Evolutionary conservation across 352 stramenopile species (phyloP), one percentile per base, ranked within the genome.

Genomic region (Globisporangium lucens): DNA sequence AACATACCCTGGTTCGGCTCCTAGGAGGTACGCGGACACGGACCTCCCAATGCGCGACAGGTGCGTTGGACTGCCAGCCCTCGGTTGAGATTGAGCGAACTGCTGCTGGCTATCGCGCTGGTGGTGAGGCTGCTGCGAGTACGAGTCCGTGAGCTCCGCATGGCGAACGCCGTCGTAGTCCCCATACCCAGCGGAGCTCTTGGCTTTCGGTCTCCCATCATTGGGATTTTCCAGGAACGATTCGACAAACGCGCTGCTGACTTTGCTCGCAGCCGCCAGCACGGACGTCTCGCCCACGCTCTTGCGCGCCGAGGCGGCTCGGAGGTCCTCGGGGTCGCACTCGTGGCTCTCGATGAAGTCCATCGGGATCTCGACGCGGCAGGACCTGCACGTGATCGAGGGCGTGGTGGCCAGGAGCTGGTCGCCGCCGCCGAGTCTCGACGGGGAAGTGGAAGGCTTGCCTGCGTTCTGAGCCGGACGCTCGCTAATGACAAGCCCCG

Each of bases 301-400:
- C 35, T 72, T 82, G 9, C 69, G 75, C 13, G 66, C 57, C 5
- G 66, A 70, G 4, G 53, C 51, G 8, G 63, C 22, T 17, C 47
- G 51, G 10, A 65, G 36, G 9, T 76, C 74, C 20, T 65, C 66
- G 0, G 55, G 63, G 36, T 71, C 59, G 60, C 83, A 90, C 68
- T 91, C 83, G 61, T 91, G 83, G 6, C 68, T 80, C 43, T 91
- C 83, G 49, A 88, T 90, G 15, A 82, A 73, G 59, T 91, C 83
- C 38, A 90, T 65, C 5, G 71, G 66, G 49, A 90, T 75, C 33
- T 83, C 72, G 0, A 75, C 67, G 22, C 80, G 81, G 46, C 83
- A 90, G 24, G 83, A 80, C 4, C 80, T 77, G 41, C 83, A 89
- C 15, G 75, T 81, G 33, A 91, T 77, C 15, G 67, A 79, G 0